phyloP scores from a whole-genome alignment of 768 basidiomycete genomes.

The Phlebiopsis gigantea region DNA sequence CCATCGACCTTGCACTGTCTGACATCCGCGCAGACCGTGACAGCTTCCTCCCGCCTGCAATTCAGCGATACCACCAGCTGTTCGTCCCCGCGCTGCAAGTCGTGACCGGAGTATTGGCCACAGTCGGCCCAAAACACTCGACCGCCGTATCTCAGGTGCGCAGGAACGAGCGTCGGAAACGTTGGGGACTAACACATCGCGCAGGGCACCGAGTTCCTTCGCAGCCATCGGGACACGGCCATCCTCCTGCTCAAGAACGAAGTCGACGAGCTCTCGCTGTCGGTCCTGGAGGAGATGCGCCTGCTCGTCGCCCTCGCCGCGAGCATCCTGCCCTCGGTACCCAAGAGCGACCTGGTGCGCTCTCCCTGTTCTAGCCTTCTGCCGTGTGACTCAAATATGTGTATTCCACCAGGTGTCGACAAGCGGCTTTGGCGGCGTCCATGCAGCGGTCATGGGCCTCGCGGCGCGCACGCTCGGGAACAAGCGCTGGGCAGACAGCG shows the following conservation, averaged over 20 bases:
- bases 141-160: constrained; percentile 51
- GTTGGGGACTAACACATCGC: background rate
- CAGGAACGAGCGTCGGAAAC: background rate
- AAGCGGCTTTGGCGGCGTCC: constrained; percentile 82
- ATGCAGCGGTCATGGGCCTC: constrained; percentile 70
- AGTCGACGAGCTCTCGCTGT: constrained; percentile 51
- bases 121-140: constrained; percentile 63
- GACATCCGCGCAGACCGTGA: constrained; percentile 54
- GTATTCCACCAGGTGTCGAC: constrained; percentile 31
- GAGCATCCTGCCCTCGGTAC: constrained; percentile 63
- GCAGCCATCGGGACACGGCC: constrained; percentile 78
- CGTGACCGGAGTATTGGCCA: constrained; percentile 68
- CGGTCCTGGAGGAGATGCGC: constrained; percentile 73
- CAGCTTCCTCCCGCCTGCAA: constrained; percentile 81
- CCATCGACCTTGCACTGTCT: constrained; percentile 6
- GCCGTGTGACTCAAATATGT: background rate
- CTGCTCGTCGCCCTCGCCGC: constrained; percentile 71
- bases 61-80: constrained; percentile 88
- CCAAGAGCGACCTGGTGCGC: constrained; percentile 76
- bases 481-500: constrained; percentile 49
- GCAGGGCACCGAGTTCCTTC: constrained; percentile 77
- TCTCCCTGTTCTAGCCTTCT: constrained; percentile 21
- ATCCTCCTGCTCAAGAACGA: constrained; percentile 79
- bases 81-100: constrained; percentile 85
- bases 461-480: constrained; percentile 66